phyloP scores from a whole-genome alignment of 148 eudicot genomes.

The Hydrangea macrophylla region DNA sequence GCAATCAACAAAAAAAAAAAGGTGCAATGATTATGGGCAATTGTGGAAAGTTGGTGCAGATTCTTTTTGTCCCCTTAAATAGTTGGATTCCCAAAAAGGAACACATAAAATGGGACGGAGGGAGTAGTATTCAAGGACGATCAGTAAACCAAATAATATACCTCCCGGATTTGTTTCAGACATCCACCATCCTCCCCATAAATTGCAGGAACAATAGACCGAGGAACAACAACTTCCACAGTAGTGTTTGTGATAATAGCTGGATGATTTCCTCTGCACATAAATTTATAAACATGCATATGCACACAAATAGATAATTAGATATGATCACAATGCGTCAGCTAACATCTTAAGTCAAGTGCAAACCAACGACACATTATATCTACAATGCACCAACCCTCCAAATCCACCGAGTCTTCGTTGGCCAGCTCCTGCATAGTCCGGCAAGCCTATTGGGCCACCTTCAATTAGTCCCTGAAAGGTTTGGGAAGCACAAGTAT shows the following conservation, averaged over 20 bases:
- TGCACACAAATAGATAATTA: neutral
- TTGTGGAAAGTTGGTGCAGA: too few species aligned
- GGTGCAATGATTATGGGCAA: too few species aligned
- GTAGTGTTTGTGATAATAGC: conserved; percentile 80
- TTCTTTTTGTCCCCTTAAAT: too few species aligned
- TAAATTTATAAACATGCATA: neutral
- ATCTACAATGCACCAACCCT: conserved; percentile 48
- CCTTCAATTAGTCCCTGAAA: conserved; percentile 52
- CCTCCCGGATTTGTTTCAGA: conserved; percentile 81
- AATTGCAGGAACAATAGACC: conserved; percentile 74
- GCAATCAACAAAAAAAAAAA: too few species aligned
- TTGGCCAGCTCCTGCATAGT: conserved; percentile 60
- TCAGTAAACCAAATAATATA: conserved; percentile 22
- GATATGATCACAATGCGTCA: conserved; percentile 9
- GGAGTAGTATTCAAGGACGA: too few species aligned
- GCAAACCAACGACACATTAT: neutral
- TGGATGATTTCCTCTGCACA: conserved; percentile 58
- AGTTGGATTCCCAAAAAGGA: too few species aligned
- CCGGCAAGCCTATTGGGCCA: conserved; percentile 58
- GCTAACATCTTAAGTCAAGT: conserved; percentile 10
- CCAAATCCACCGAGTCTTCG: conserved; percentile 71
- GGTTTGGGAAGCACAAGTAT: conserved; percentile 11
- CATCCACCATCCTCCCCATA: conserved; percentile 96
- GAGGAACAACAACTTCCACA: conserved; percentile 89
- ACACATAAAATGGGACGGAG: too few species aligned